A percentile compares a stretch with the other conserved stretches of the same genome.
phyloP scores from a whole-genome alignment of 768 basidiomycete species.

The Exidia glandulosa region DNA sequence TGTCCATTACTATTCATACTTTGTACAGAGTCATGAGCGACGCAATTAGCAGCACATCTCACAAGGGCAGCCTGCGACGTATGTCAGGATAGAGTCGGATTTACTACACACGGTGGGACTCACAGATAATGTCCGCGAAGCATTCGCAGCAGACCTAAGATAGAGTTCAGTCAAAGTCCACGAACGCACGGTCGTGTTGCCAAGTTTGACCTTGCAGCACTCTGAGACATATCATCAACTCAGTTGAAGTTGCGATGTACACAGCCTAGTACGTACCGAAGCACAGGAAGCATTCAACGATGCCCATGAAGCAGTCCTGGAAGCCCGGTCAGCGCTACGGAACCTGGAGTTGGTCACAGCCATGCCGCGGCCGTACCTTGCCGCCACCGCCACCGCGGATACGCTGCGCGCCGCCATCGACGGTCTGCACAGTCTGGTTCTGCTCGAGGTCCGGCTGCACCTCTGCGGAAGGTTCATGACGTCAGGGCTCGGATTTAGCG shows the following conservation, averaged over 20 bases:
- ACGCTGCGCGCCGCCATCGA: conserved; percentile 29
- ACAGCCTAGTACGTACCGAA: conserved; percentile 38
- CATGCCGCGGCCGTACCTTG: conserved; percentile 30
- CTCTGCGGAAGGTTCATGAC: background rate
- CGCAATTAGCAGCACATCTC: conserved; percentile 69
- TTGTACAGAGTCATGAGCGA: too few relatives aligned
- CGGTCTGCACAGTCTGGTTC: background rate
- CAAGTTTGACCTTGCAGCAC: conserved; percentile 49
- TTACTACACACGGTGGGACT: conserved; percentile 15
- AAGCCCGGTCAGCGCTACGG: background rate
- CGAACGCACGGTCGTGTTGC: background rate
- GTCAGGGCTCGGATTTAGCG: background rate
- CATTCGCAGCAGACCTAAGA: conserved; percentile 61
- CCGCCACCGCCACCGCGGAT: conserved; percentile 63
- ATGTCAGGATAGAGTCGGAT: background rate
- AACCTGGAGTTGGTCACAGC: background rate
- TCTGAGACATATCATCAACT: conserved; percentile 30
- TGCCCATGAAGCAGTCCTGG: conserved; percentile 57
- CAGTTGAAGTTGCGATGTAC: background rate
- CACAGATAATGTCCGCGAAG: conserved; percentile 58
- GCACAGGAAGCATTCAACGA: conserved; percentile 59
- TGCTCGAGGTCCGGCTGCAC: background rate
- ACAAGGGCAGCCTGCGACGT: conserved; percentile 56
- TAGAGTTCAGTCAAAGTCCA: background rate
- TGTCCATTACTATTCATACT: too few relatives aligned